A percentile compares a stretch with the other conserved stretches of the same genome.
Conservation (phyloP, 768 basidiomycete genomes). For the Suillus spraguei region DNA sequence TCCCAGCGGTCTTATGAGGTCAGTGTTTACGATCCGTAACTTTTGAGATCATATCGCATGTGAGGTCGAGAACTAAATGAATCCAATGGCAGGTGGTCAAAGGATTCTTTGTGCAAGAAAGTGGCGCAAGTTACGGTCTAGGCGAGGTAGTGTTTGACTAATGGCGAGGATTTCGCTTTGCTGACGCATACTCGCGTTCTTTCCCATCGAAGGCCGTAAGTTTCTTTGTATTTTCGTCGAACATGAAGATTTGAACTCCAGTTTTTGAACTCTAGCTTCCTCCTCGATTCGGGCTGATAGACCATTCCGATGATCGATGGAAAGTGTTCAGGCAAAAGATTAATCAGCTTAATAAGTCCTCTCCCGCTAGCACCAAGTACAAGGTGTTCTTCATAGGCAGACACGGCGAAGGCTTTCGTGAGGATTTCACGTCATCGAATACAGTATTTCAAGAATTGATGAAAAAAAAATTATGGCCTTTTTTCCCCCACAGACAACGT, state of each 20-base stretch:
- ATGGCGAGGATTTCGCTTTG: not conserved
- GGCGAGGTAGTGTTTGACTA: not conserved
- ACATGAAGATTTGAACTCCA: not conserved
- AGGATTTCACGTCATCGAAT: constrained; percentile 38
- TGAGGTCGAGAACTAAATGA: not conserved
- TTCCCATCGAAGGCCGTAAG: constrained; percentile 1
- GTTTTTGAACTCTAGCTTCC: constrained; percentile 43
- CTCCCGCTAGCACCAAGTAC: constrained; percentile 44
- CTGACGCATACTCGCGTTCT: not conserved
- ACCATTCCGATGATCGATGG: constrained; percentile 54
- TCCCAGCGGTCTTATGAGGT: constrained; percentile 8
- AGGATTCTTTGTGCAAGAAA: constrained; percentile 6
- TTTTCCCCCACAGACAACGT: constrained; percentile 59
- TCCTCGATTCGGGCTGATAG: constrained; percentile 59
- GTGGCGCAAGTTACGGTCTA: not conserved
- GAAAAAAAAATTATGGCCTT: constrained; percentile 47
- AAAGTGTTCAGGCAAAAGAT: constrained; percentile 43
- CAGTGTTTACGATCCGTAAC: not conserved
- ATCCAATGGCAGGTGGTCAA: constrained; percentile 1
- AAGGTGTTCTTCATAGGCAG: constrained; percentile 69
- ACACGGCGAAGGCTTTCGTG: constrained; percentile 78
- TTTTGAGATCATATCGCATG: not conserved
- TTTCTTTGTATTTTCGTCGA: not conserved
- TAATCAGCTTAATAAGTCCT: constrained; percentile 46
- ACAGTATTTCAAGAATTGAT: constrained; percentile 53